These are phyloP conservation scores for Cardamine occulta DNA, from an alignment of 345 rosid species.

Conservation along the genomic window DNA sequence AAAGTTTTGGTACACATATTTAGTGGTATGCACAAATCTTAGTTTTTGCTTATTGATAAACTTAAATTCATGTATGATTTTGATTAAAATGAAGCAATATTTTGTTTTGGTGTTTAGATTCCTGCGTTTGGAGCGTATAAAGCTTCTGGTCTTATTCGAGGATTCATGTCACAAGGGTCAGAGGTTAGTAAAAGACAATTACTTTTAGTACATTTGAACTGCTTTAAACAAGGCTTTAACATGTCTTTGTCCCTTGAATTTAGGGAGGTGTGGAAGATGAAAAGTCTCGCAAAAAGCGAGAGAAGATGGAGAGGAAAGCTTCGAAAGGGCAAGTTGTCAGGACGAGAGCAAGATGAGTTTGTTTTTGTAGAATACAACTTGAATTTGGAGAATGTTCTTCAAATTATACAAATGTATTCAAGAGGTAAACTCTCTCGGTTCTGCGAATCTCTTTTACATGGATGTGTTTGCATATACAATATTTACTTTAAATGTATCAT, in stretches of 20 bases:
- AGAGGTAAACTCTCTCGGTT: neutral
- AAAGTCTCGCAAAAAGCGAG: constrained; percentile 16
- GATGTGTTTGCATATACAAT: neutral
- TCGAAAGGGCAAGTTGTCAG: constrained; percentile 12
- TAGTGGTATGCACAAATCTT: neutral
- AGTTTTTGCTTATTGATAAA: neutral
- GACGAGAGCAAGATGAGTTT: constrained; percentile 14
- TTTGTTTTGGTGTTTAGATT: constrained; percentile 16
- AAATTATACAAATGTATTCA: neutral
- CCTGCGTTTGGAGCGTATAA: constrained; percentile 18
- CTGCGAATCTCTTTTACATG: constrained; percentile 10
- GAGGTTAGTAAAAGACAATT: neutral
- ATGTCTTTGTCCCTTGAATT: neutral
- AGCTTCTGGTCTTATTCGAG: constrained; percentile 23
- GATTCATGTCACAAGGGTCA: constrained; percentile 27
- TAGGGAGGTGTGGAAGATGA: constrained; percentile 30
- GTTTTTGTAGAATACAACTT: neutral
- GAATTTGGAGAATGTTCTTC: neutral
- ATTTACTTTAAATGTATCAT: constrained; percentile 11
- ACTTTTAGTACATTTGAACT: neutral
- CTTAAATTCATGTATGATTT: neutral
- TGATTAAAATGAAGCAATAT: neutral
- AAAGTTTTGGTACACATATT: constrained; percentile 20
- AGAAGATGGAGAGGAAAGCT: constrained; percentile 27
- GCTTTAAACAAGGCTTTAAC: neutral